phyloP scores from a whole-genome alignment of 164 flowering plant species.

The Chloranthus sessilifolius region DNA sequence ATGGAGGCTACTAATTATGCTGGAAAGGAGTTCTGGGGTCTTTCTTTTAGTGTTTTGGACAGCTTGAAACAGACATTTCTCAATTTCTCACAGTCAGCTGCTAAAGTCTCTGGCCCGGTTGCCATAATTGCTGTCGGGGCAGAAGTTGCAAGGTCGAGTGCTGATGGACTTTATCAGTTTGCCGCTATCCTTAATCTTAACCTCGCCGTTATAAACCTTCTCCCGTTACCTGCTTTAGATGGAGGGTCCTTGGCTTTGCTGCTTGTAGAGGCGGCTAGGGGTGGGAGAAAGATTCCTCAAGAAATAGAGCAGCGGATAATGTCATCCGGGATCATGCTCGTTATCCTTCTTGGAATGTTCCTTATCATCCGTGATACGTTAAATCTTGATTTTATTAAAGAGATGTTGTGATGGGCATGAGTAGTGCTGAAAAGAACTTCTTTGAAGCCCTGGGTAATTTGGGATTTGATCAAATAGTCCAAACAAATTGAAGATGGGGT shows the following conservation, averaged over 20 bases:
- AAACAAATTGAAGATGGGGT: too few species aligned
- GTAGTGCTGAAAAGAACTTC: slow-evolving; percentile 2
- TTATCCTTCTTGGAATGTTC: slow-evolving; percentile 62
- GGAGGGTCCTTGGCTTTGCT: slow-evolving; percentile 91
- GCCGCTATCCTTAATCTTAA: slow-evolving; percentile 87
- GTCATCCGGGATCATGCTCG: slow-evolving; percentile 89
- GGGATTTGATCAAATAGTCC: slow-evolving; percentile 5
- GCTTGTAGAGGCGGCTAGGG: slow-evolving; percentile 82
- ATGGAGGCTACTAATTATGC: slow-evolving; percentile 48
- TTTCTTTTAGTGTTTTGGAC: slow-evolving; percentile 67
- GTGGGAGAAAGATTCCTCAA: slow-evolving; percentile 85
- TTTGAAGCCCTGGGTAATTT: background rate
- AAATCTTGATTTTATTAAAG: slow-evolving; percentile 83
- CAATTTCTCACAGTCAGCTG: slow-evolving; percentile 80
- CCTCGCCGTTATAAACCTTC: slow-evolving; percentile 89
- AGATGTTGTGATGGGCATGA: slow-evolving; percentile 48
- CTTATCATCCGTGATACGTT: slow-evolving; percentile 83
- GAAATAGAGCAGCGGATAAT: slow-evolving; percentile 89
- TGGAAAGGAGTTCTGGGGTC: slow-evolving; percentile 73
- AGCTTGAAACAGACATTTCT: slow-evolving; percentile 80
- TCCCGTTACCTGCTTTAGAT: slow-evolving; percentile 95
- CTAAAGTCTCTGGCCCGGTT: slow-evolving; percentile 92
- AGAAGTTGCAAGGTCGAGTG: slow-evolving; percentile 86
- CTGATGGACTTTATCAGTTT: slow-evolving; percentile 89
- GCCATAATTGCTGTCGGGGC: slow-evolving; percentile 98